Evolutionary conservation across 176 grass and related monocot genomes (phyloP).

Genomic region (Eragrostis nindensis): DNA sequence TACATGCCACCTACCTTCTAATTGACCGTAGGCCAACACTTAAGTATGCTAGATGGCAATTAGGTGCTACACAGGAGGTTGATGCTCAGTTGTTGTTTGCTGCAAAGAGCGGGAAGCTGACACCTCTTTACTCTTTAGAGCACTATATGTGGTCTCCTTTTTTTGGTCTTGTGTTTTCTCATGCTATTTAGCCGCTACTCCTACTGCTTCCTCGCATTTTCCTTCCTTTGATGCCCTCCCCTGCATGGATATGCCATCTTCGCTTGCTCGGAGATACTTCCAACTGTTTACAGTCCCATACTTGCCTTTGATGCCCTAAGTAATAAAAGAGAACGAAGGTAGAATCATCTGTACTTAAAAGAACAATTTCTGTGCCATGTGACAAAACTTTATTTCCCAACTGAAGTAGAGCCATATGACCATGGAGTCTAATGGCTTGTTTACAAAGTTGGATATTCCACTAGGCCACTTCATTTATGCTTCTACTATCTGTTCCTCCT

Average conservation of each 20-base stretch:
- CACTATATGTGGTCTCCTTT: not conserved
- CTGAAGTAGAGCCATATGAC: not conserved
- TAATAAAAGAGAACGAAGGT: not conserved
- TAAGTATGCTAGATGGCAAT: not conserved
- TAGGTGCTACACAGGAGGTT: not conserved
- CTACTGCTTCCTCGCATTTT: not conserved
- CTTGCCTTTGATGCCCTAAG: not conserved
- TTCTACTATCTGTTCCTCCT: not conserved
- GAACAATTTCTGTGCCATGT: not conserved
- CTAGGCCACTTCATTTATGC: not conserved
- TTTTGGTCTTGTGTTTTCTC: not conserved
- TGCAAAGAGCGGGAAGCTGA: not conserved
- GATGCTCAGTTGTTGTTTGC: not conserved
- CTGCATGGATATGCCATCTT: not conserved
- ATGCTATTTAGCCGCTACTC: not conserved
- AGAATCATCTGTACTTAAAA: not conserved
- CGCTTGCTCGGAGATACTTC: not conserved
- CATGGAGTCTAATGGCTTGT: not conserved
- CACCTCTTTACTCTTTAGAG: not conserved
- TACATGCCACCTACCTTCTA: not conserved
- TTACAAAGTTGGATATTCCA: not conserved
- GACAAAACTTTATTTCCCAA: not conserved
- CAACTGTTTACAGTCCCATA: not conserved
- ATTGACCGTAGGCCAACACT: not conserved
- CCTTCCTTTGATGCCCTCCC: not conserved